Evolutionary conservation across 2,329 filamentous ascomycete species (phyloP).

Genomic region (Beauveria caledonica): DNA sequence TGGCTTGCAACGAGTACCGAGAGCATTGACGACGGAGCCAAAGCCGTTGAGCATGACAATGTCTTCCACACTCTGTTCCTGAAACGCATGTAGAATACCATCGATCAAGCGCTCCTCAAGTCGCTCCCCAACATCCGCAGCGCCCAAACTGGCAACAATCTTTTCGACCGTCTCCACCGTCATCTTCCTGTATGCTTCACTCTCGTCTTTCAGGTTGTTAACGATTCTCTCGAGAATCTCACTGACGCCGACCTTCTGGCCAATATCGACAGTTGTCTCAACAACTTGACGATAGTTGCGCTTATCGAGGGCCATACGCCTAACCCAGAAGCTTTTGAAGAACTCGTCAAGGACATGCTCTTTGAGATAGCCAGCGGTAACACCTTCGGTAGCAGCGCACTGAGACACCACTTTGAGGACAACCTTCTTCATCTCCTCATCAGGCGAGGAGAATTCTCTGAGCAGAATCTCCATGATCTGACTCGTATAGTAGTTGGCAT

Average conservation of each 20-base stretch:
- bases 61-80: slow-evolving; percentile 95
- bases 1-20: slow-evolving; percentile 88
- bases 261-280: slow-evolving; percentile 93
- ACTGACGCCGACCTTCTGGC: slow-evolving; percentile 93
- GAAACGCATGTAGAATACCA: slow-evolving; percentile 91
- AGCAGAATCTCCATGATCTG: slow-evolving; percentile 99
- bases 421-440: slow-evolving; percentile 99
- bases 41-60: slow-evolving; percentile 96
- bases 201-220: slow-evolving; percentile 94
- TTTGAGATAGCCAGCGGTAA: slow-evolving; percentile 89
- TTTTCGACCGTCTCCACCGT: slow-evolving; percentile 97
- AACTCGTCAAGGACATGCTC: slow-evolving; percentile 93
- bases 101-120: slow-evolving; percentile 92
- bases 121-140: slow-evolving; percentile 86
- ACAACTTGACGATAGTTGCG: slow-evolving; percentile 97
- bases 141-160: slow-evolving; percentile 83
- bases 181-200: slow-evolving; percentile 97
- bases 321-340: slow-evolving; percentile 98
- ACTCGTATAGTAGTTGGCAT: slow-evolving; percentile 96
- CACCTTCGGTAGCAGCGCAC: slow-evolving; percentile 87
- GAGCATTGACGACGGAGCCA: slow-evolving; percentile 90
- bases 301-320: slow-evolving; percentile 93
- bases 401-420: slow-evolving; percentile 96
- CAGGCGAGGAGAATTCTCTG: slow-evolving; percentile 90
- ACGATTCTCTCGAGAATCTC: slow-evolving; percentile 93